A percentile compares a stretch with the other conserved stretches of the same genome.
phyloP scores from a whole-genome alignment of 805 yeast species.

The Yarrowia yakushimensis region DNA sequence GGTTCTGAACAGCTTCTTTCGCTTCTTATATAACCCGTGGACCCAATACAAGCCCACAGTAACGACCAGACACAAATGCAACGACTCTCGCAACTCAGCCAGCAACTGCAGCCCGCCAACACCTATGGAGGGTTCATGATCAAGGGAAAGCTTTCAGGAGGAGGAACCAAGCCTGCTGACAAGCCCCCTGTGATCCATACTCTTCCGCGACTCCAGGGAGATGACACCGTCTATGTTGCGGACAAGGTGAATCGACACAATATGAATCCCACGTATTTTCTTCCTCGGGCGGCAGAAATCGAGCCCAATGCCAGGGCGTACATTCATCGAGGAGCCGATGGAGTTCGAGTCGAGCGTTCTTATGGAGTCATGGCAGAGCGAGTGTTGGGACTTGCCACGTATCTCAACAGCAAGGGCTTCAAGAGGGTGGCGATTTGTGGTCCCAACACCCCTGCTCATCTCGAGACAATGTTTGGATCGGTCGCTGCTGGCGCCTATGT shows the following conservation, averaged over 20 bases:
- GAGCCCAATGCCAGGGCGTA: constrained; percentile 39
- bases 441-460: constrained; percentile 40
- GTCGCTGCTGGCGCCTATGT: constrained; percentile 38
- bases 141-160: constrained; percentile 18
- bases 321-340: constrained; percentile 32
- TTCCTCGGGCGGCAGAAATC: constrained; percentile 38
- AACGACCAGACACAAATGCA: neutral
- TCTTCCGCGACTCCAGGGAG: neutral
- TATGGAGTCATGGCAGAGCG: constrained; percentile 35
- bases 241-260: constrained; percentile 34
- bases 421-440: constrained; percentile 36
- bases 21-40: neutral
- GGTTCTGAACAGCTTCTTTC: too few species aligned
- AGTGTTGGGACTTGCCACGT: constrained; percentile 36
- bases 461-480: constrained; percentile 38
- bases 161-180: neutral
- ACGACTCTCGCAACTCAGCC: constrained; percentile 20
- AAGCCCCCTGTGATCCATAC: neutral
- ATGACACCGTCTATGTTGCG: constrained; percentile 11
- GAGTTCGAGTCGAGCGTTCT: constrained; percentile 28
- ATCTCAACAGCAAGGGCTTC: constrained; percentile 31
- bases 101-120: constrained; percentile 9
- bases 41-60: neutral
- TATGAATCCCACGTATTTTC: constrained; percentile 38
- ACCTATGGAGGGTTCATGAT: constrained; percentile 23